phyloP scores from a whole-genome alignment of 179 eudicot species.

The Silene noctiflora region DNA sequence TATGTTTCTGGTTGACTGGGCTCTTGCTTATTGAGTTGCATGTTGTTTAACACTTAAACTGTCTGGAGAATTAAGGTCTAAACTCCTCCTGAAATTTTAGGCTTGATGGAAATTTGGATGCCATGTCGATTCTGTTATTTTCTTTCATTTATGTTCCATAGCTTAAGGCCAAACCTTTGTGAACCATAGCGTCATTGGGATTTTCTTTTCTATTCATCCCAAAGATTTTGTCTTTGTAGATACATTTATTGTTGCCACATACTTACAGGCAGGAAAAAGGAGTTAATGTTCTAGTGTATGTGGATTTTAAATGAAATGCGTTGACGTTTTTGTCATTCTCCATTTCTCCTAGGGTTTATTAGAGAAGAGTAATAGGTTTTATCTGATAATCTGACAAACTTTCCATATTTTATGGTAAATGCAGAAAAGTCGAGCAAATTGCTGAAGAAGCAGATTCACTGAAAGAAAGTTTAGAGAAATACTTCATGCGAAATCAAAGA shows the following conservation, averaged over 20 bases:
- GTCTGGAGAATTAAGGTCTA: too few species aligned
- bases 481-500: slow-evolving; percentile 53
- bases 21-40: too few species aligned
- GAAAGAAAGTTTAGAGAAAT: slow-evolving; percentile 76
- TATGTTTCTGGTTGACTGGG: too few species aligned
- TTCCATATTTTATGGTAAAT: background rate
- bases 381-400: background rate
- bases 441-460: slow-evolving; percentile 88
- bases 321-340: background rate
- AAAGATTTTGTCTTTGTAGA: background rate
- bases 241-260: background rate
- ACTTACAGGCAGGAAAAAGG: too few species aligned
- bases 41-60: too few species aligned
- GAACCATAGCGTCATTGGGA: background rate
- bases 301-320: background rate
- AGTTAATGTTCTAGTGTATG: background rate
- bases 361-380: background rate
- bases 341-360: background rate
- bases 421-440: slow-evolving; percentile 91
- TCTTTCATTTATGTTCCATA: background rate
- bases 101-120: too few species aligned
- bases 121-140: background rate
- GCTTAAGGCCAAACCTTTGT: background rate
- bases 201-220: background rate
- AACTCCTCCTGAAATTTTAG: too few species aligned